Evolutionary conservation across 345 rosid species (phyloP).

Genomic region (Citropsis articulata): DNA sequence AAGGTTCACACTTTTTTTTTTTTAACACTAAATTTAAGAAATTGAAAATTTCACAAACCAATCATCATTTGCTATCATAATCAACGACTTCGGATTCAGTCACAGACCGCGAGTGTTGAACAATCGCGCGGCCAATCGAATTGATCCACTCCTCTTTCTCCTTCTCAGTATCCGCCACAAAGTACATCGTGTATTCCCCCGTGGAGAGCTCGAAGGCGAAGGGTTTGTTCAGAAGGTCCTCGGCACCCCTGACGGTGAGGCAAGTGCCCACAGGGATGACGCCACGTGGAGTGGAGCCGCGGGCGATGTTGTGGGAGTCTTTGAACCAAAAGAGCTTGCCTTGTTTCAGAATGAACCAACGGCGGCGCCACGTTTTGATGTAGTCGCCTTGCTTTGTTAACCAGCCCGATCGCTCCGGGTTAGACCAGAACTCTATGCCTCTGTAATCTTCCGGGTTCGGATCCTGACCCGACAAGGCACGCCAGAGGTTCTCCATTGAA

Average conservation of each 20-base stretch:
- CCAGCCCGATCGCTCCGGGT: constrained; percentile 80
- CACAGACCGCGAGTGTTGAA: constrained; percentile 73
- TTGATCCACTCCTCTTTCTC: constrained; percentile 93
- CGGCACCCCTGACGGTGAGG: constrained; percentile 86
- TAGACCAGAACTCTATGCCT: constrained; percentile 67
- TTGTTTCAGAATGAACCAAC: constrained; percentile 80
- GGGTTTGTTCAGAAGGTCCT: constrained; percentile 69
- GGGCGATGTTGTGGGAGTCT: constrained; percentile 43
- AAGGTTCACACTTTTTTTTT: background rate
- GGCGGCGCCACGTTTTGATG: constrained; percentile 84
- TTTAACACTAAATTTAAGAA: background rate
- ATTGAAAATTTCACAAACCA: background rate
- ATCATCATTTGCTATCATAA: constrained; percentile 37
- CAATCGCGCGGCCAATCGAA: constrained; percentile 79
- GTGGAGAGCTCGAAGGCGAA: constrained; percentile 75
- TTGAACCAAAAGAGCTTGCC: constrained; percentile 89
- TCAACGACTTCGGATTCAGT: constrained; percentile 84
- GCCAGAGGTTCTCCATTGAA: constrained; percentile 66
- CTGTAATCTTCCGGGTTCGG: constrained; percentile 64
- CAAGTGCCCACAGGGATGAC: constrained; percentile 61
- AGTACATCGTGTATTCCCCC: constrained; percentile 59
- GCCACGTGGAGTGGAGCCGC: constrained; percentile 66
- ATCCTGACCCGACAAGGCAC: constrained; percentile 62
- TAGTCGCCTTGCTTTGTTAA: constrained; percentile 78
- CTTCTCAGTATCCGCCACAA: constrained; percentile 74